Evolutionary conservation across 1,284 basidiomycete species (phyloP), one percentile per base, ranked within the genome.

Genomic region (Sutorius eximius): DNA sequence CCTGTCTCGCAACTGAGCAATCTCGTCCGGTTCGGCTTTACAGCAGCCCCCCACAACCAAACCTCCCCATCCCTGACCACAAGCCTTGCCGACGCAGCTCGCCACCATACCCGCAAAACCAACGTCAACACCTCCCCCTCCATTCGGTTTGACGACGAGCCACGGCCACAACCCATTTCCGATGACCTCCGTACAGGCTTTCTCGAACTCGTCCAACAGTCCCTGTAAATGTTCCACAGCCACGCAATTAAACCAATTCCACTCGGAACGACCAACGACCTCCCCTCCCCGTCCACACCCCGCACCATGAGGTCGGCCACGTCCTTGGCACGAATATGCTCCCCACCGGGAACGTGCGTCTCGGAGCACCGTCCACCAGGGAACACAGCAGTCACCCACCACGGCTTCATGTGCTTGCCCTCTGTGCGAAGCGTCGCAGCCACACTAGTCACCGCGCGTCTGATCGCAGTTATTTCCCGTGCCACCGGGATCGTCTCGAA

Each of bases 401-500:
- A 93, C 34, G 79, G 79, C 66, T 89, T 89, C 71, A 93, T 80
- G 0, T 12, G 24, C 6, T 15, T 52, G 27, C 59, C 56, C 3
- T 54, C 49, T n/a, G 4, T 48, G 8, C 18, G 45, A 15, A 69
- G 59, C 11, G 22, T 9, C 4, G 45, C 45, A 0, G 48, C 34
- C 29, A 59, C 62, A 0, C 3, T 3, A 3, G 65, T 52, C 1
- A 67, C 59, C 45, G 89, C 89, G 15, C 72, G 71, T 43, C 89
- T 74, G 53, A 93, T 85, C 2, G 85, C 89, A 11, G 65, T 70
- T 5, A 87, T 75, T 70, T 94, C 91, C 24, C 83, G 71, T 13
- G 81, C 65, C 1, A 91, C 73, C 0, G 91, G 89, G 4, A 93
- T 74, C 0, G 90, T 93, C 76, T 93, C 91, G 66, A 93, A 93